A percentile compares a stretch with the other conserved stretches of the same genome.
Evolutionary conservation across 2,329 filamentous ascomycete species (phyloP).

Genomic region (Botryosphaeria agaves): DNA sequence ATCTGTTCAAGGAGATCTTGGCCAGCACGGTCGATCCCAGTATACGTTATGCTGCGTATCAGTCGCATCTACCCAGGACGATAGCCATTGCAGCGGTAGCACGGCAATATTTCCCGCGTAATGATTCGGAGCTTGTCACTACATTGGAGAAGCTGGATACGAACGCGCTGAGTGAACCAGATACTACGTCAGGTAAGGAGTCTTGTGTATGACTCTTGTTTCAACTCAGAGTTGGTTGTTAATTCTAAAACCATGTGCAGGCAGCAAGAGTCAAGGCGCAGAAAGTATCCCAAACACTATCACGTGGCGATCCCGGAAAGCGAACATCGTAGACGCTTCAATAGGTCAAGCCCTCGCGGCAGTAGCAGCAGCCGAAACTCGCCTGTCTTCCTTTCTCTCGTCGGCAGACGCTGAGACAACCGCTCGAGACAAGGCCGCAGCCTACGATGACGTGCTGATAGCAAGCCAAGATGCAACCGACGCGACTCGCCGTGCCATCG

Average conservation of each 20-base stretch:
- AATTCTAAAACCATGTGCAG: no score
- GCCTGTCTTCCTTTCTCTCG: slow-evolving; percentile 30
- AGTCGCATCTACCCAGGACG: slow-evolving; percentile 73
- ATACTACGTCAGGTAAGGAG: slow-evolving; percentile 7
- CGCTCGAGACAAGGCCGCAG: slow-evolving; percentile 55
- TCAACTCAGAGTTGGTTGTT: no score
- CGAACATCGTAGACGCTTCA: slow-evolving; percentile 80
- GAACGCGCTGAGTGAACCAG: slow-evolving; percentile 42
- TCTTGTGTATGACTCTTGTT: background rate
- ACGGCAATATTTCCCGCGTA: slow-evolving; percentile 56
- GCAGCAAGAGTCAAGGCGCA: background rate
- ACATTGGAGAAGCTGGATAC: slow-evolving; percentile 56
- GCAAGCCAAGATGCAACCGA: slow-evolving; percentile 89
- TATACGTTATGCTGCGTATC: slow-evolving; percentile 87
- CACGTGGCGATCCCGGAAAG: slow-evolving; percentile 69
- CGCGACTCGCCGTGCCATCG: slow-evolving; percentile 81
- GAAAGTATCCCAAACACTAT: slow-evolving; percentile 51
- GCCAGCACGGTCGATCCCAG: slow-evolving; percentile 80
- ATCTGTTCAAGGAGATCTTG: slow-evolving; percentile 73
- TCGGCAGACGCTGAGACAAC: slow-evolving; percentile 22
- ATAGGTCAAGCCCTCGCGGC: slow-evolving; percentile 71
- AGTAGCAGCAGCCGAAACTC: slow-evolving; percentile 39
- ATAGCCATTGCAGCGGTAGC: slow-evolving; percentile 66
- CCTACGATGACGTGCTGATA: slow-evolving; percentile 81
- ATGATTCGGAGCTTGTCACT: slow-evolving; percentile 42